These are phyloP conservation scores for Jackrogersella minutella DNA, from an alignment of 495 filamentous ascomycete species.

Conservation along the genomic window DNA sequence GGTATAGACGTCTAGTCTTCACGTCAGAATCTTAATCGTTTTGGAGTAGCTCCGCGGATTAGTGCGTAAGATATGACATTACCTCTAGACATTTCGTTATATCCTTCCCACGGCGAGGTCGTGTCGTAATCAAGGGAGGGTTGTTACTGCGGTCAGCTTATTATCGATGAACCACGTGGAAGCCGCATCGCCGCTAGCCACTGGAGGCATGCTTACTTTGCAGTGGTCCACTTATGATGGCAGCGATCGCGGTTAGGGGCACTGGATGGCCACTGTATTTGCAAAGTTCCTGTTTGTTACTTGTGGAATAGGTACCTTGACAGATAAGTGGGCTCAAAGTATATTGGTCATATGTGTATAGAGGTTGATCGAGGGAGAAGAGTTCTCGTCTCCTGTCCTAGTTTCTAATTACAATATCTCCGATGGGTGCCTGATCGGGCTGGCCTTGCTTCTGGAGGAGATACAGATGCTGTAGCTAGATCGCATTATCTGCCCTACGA, in stretches of 20 bases:
- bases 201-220: constrained; percentile 8
- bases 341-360: not conserved
- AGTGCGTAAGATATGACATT: not conserved
- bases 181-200: constrained; percentile 21
- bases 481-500: not conserved
- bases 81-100: not conserved
- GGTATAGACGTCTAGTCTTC: not conserved
- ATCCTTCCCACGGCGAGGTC: not conserved
- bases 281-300: not conserved
- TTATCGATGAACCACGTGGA: constrained; percentile 30
- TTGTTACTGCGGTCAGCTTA: constrained; percentile 34
- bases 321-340: not conserved
- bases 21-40: constrained; percentile 7
- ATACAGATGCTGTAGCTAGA: not conserved
- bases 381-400: no score
- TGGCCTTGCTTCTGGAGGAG: no score
- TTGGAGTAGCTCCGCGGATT: not conserved
- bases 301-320: not conserved
- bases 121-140: not conserved
- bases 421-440: no score
- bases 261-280: not conserved
- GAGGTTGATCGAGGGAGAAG: no score
- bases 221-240: constrained; percentile 9
- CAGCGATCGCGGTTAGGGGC: no score
- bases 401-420: no score